phyloP scores from a whole-genome alignment of 2,329 filamentous ascomycete genomes.

The Grosmannia serpens region DNA sequence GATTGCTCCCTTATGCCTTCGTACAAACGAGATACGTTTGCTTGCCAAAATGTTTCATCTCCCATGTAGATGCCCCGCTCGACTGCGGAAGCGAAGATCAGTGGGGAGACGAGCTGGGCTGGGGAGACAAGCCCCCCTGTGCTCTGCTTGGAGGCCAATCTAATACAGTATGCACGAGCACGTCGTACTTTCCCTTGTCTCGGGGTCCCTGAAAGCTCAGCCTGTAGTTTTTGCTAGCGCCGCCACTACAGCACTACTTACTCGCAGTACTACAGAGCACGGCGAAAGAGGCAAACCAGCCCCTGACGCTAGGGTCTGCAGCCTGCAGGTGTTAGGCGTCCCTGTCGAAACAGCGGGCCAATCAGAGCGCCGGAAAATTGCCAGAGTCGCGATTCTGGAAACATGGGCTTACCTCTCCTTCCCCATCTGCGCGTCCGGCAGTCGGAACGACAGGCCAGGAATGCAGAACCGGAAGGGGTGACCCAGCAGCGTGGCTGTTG shows the following conservation, averaged over 20 bases:
- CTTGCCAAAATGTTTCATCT: background rate
- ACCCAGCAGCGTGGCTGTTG: background rate
- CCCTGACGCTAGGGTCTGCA: background rate
- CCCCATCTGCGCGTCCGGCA: too few relatives aligned
- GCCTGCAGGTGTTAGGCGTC: background rate
- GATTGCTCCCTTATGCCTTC: background rate
- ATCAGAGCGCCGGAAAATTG: slow-evolving; percentile 4
- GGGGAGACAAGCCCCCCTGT: background rate
- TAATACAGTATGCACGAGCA: too few relatives aligned
- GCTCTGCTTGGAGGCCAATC: background rate
- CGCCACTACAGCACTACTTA: too few relatives aligned
- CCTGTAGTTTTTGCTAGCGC: background rate
- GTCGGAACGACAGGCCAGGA: background rate
- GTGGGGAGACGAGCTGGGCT: background rate
- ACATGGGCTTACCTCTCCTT: slow-evolving; percentile 1
- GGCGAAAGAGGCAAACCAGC: too few relatives aligned
- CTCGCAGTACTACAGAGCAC: too few relatives aligned
- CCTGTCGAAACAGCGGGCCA: slow-evolving; percentile 8
- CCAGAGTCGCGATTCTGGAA: slow-evolving; percentile 2
- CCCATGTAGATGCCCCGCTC: background rate
- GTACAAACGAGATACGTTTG: background rate
- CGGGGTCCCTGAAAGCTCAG: background rate
- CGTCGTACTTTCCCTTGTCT: background rate
- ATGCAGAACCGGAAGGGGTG: background rate
- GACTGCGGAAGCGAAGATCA: background rate